Conservation (phyloP, 768 basidiomycete species). For the Termitomyces sp. region DNA sequence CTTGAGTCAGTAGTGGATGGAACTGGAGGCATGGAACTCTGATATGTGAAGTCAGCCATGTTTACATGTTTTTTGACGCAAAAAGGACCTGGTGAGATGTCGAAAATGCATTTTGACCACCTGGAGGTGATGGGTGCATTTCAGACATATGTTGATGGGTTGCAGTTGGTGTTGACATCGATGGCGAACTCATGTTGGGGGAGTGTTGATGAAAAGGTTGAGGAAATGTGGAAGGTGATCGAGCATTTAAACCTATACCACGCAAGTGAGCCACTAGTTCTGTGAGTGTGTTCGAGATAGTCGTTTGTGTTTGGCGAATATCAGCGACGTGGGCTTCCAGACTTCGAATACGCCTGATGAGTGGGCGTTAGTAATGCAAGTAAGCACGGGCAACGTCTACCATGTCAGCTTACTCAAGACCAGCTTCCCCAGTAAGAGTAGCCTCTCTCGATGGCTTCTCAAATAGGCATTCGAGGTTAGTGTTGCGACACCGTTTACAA, state of each 20-base stretch:
- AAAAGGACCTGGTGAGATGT: conserved; percentile 24
- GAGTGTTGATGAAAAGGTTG: conserved; percentile 58
- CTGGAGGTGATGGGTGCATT: conserved; percentile 36
- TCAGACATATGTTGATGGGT: conserved; percentile 37
- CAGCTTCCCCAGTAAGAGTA: conserved; percentile 84
- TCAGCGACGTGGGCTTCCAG: conserved; percentile 86
- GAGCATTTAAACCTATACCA: conserved; percentile 42
- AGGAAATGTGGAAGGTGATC: conserved; percentile 64
- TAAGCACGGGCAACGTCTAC: not conserved
- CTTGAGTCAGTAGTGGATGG: conserved; percentile 39
- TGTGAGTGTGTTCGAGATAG: conserved; percentile 75
- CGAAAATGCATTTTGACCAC: conserved; percentile 24
- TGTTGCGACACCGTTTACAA: conserved; percentile 89
- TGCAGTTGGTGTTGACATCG: conserved; percentile 46
- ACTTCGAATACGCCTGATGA: conserved; percentile 78
- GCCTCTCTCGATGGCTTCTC: conserved; percentile 91
- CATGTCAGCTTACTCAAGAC: conserved; percentile 66
- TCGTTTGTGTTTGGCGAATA: conserved; percentile 66
- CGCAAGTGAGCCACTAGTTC: conserved; percentile 82
- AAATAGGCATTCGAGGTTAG: conserved; percentile 89
- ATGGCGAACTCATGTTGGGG: conserved; percentile 61
- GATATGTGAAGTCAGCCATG: conserved; percentile 31
- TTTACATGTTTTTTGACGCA: conserved; percentile 6
- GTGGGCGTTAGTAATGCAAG: conserved; percentile 15
- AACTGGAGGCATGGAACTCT: conserved; percentile 28